Percentiles rank a stretch among this genome's conserved stretches.
Evolutionary conservation across 2,329 filamentous ascomycete species (phyloP).

Genomic region (Cytospora piceae): DNA sequence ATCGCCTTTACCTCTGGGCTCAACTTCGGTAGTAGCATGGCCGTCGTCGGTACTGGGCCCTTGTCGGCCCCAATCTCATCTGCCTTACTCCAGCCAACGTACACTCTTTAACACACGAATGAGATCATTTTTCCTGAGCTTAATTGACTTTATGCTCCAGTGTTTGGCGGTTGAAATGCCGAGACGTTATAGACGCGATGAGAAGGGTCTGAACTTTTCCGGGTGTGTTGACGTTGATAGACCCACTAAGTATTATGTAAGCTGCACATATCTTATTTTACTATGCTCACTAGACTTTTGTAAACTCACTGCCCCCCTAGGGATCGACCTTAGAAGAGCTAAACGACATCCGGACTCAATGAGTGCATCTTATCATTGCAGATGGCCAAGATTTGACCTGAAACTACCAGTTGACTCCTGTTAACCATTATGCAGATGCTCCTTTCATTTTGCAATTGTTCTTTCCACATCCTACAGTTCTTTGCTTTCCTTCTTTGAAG

Average conservation of each 20-base stretch:
- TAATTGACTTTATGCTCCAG: neutral
- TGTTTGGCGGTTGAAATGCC: neutral
- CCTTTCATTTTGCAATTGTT: too few species aligned
- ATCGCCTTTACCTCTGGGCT: conserved; percentile 20
- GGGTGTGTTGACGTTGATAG: neutral
- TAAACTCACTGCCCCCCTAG: too few species aligned
- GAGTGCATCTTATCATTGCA: too few species aligned
- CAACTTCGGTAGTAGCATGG: neutral
- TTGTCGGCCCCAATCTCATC: neutral
- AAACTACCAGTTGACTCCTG: too few species aligned
- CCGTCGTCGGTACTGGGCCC: conserved; percentile 5
- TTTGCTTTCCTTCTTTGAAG: too few species aligned
- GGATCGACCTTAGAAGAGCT: too few species aligned
- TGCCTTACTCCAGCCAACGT: neutral
- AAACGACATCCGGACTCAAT: too few species aligned
- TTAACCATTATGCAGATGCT: too few species aligned
- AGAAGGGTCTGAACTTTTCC: neutral
- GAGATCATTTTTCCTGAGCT: neutral
- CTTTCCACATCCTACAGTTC: too few species aligned
- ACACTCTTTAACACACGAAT: neutral
- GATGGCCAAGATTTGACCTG: too few species aligned
- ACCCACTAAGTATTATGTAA: neutral
- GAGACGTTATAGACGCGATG: neutral
- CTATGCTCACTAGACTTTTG: neutral
- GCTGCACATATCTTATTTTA: neutral